A percentile compares a stretch with the other conserved stretches of the same genome.
phyloP scores from a whole-genome alignment of 2,329 filamentous ascomycete genomes.

The Aspergillus tamarii region DNA sequence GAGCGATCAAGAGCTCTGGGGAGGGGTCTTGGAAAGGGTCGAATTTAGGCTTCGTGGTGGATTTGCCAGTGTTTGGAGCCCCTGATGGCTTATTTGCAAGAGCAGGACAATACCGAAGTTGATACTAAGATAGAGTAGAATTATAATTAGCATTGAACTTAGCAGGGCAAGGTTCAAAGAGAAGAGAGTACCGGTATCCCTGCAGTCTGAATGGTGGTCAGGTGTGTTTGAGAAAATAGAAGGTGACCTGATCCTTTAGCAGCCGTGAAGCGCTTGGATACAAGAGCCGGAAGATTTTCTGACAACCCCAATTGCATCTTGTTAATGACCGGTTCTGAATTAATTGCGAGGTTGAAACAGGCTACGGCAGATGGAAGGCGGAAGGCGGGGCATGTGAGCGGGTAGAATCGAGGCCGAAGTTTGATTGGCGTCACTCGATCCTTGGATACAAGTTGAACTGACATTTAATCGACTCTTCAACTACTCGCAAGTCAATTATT shows the following conservation, averaged over 20 bases:
- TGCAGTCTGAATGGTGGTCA: constrained; percentile 38
- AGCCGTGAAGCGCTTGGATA: constrained; percentile 37
- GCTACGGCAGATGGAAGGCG: constrained; percentile 9
- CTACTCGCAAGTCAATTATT: background rate
- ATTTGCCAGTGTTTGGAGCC: constrained; percentile 25
- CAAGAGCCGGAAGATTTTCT: constrained; percentile 40
- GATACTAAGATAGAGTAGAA: constrained; percentile 38
- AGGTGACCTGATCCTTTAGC: constrained; percentile 43
- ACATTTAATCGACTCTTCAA: background rate
- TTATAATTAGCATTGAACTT: background rate
- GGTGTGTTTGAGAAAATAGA: constrained; percentile 44
- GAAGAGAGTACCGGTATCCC: constrained; percentile 36
- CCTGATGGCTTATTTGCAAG: constrained; percentile 48
- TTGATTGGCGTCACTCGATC: background rate
- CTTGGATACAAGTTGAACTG: background rate
- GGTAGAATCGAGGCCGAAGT: background rate
- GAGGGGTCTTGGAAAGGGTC: constrained; percentile 52
- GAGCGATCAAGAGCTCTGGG: constrained; percentile 45
- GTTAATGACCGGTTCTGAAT: constrained; percentile 4
- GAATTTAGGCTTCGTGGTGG: constrained; percentile 32
- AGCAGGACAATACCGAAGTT: constrained; percentile 53
- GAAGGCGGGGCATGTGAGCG: constrained; percentile 21
- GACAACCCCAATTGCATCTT: constrained; percentile 41
- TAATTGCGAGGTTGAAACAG: constrained; percentile 7
- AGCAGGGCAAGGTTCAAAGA: background rate